These are phyloP conservation scores for Cercospora sp. DNA, from an alignment of 2,329 filamentous ascomycete genomes.

Conservation along the genomic window DNA sequence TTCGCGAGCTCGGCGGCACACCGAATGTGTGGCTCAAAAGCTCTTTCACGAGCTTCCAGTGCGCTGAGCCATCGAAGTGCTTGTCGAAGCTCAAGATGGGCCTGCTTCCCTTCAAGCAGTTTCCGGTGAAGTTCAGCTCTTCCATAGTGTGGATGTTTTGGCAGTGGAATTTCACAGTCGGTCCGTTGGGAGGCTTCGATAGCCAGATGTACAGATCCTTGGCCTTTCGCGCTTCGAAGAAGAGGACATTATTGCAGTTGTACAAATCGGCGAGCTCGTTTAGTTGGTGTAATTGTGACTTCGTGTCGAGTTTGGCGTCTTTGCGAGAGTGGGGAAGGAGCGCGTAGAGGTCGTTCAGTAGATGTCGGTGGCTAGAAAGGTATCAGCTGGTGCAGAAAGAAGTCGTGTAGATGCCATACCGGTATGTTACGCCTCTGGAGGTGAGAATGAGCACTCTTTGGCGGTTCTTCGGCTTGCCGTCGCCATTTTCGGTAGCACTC, in stretches of 20 bases:
- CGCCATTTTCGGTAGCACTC: constrained; percentile 31
- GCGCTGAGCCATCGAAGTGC: constrained; percentile 68
- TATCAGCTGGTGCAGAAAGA: not conserved
- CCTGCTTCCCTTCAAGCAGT: constrained; percentile 90
- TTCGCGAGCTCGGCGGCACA: constrained; percentile 82
- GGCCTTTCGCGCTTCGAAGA: constrained; percentile 92
- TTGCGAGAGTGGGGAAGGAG: constrained; percentile 91
- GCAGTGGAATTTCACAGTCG: constrained; percentile 72
- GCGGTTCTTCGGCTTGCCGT: constrained; percentile 43
- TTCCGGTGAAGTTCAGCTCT: constrained; percentile 93
- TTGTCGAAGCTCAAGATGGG: constrained; percentile 90
- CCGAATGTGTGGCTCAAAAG: constrained; percentile 88
- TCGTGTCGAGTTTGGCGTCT: constrained; percentile 95
- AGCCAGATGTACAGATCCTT: constrained; percentile 95
- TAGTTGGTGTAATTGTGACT: constrained; percentile 78
- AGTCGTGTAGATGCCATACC: constrained; percentile 49
- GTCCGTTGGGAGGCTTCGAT: constrained; percentile 83
- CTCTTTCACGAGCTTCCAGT: constrained; percentile 83
- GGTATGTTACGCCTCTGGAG: constrained; percentile 86
- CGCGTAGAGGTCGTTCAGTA: constrained; percentile 82
- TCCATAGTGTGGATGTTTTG: constrained; percentile 88
- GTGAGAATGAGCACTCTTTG: constrained; percentile 82
- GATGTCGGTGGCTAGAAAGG: constrained; percentile 74
- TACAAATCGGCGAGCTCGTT: constrained; percentile 77
- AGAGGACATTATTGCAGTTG: constrained; percentile 92